These are phyloP conservation scores for Triangularia setosa DNA, from an alignment of 2,329 filamentous ascomycete species.

Conservation along the genomic window DNA sequence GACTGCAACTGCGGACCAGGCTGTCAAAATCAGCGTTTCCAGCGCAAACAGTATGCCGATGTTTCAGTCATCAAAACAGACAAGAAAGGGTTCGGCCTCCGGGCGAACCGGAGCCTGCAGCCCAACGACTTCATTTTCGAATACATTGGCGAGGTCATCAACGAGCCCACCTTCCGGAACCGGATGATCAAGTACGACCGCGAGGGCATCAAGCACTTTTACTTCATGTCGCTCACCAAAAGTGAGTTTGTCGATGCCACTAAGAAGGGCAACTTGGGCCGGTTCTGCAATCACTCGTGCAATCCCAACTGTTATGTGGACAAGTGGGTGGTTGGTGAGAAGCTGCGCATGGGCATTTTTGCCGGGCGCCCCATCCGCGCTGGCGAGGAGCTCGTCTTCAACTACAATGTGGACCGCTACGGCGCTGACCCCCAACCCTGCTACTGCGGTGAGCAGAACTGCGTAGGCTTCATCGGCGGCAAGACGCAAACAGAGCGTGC, in stretches of 20 bases:
- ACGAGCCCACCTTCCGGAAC: slow-evolving; percentile 80
- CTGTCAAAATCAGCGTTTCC: slow-evolving; percentile 94
- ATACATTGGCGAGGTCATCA: slow-evolving; percentile 97
- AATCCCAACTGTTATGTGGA: slow-evolving; percentile 99
- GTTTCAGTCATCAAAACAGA: slow-evolving; percentile 97
- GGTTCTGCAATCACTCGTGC: slow-evolving; percentile 99
- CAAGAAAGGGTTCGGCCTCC: slow-evolving; percentile 93
- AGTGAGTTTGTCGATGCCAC: slow-evolving; percentile 97
- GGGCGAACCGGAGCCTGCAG: slow-evolving; percentile 71
- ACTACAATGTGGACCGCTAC: slow-evolving; percentile 99
- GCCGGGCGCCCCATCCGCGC: slow-evolving; percentile 77
- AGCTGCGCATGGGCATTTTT: slow-evolving; percentile 98
- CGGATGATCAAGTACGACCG: slow-evolving; percentile 93
- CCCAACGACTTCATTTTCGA: slow-evolving; percentile 93
- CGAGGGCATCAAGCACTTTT: slow-evolving; percentile 98
- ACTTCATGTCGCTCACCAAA: slow-evolving; percentile 98
- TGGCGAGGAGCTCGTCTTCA: slow-evolving; percentile 95
- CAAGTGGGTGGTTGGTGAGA: slow-evolving; percentile 98
- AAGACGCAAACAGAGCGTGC: slow-evolving; percentile 96
- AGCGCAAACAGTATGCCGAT: slow-evolving; percentile 80
- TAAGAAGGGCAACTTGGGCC: slow-evolving; percentile 89
- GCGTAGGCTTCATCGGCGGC: slow-evolving; percentile 92
- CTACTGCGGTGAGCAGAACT: slow-evolving; percentile 93
- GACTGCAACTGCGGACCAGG: slow-evolving; percentile 82
- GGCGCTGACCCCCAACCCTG: slow-evolving; percentile 95